A percentile compares a stretch with the other conserved stretches of the same genome.
phyloP scores from a whole-genome alignment of 495 filamentous ascomycete species.

The Trichoderma parareesei region DNA sequence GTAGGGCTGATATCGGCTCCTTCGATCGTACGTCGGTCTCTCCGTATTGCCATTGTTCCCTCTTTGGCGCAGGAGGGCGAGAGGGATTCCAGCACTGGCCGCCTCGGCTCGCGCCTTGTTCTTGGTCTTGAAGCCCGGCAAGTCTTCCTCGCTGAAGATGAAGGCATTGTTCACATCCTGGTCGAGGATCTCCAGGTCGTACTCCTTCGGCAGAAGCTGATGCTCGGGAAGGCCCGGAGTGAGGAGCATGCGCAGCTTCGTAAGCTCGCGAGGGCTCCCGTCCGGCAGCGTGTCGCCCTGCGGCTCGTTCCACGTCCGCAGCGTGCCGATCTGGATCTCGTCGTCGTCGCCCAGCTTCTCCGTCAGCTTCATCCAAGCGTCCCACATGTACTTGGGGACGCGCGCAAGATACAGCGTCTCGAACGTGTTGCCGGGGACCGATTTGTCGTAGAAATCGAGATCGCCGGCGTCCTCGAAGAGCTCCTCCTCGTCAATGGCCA shows the following conservation, averaged over 20 bases:
- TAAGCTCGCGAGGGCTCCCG: slow-evolving; percentile 26
- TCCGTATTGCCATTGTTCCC: slow-evolving; percentile 24
- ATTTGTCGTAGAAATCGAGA: slow-evolving; percentile 59
- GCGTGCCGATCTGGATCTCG: slow-evolving; percentile 62
- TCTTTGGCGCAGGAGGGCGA: slow-evolving; percentile 38
- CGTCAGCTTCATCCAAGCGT: slow-evolving; percentile 51
- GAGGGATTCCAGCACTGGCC: slow-evolving; percentile 40
- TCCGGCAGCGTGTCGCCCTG: slow-evolving; percentile 43
- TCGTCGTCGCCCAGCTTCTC: slow-evolving; percentile 41
- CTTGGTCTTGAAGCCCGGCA: slow-evolving; percentile 65
- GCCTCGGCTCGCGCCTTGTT: slow-evolving; percentile 41
- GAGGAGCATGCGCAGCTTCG: slow-evolving; percentile 34
- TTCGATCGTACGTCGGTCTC: slow-evolving; percentile 38
- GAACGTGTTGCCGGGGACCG: slow-evolving; percentile 22
- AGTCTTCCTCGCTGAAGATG: slow-evolving; percentile 85
- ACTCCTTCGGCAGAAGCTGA: slow-evolving; percentile 69
- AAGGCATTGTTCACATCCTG: slow-evolving; percentile 65
- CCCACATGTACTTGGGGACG: slow-evolving; percentile 70
- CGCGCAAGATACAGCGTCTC: slow-evolving; percentile 63
- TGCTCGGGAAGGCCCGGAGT: slow-evolving; percentile 47
- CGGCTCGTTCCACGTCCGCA: slow-evolving; percentile 52
- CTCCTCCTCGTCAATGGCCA: slow-evolving; percentile 60
- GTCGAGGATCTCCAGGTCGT: slow-evolving; percentile 62
- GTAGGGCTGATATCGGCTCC: slow-evolving; percentile 58
- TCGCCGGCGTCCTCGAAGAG: slow-evolving; percentile 85